Base-by-base conservation (phyloP, 352 stramenopile genomes). In the Pythium sp. region DNA sequence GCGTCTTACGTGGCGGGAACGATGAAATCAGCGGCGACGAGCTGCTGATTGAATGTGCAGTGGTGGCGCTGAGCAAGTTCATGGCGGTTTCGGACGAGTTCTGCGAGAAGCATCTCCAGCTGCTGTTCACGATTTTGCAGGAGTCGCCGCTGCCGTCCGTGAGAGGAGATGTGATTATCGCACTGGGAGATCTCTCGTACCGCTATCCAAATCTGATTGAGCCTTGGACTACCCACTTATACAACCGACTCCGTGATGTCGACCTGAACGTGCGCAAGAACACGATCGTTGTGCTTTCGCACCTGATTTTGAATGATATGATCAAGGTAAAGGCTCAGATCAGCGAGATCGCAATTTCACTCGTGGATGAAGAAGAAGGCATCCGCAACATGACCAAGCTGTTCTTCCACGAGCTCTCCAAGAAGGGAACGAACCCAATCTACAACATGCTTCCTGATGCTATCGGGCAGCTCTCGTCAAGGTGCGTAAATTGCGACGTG, bases 221-320 rank as follows among this genome's bases (percentile, higher is more conserved):
- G 77, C 98, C 97, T 11, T 99, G 97, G 90, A 99, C 97, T n/a
- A 90, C 90, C 3, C 92, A 96, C 62, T 75, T 99, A 54, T 99
- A 99, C 80, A 89, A 92, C 32, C 89, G 91, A 18, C 86, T 99
- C 28, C 93, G 93, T 32, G 96, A 99, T 72, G 76, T 92, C 11
- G 81, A 96, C 63, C 66, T 83, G 22, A 89, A 92, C 62, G 98
- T 99, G 30, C 92, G 97, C 43, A 93, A 97, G 60, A 98, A 99
- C 70, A 97, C 97, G 43, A 91, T 99, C 55, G 98, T 99, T 70
- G 97, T 99, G 36, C 87, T 99, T 3, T 99, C 97, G 32, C 97
- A 99, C 72, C 87, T 99, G 43, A 99, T 99, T 75, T 79, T 99
- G 38, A 99, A 99, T 77, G 97, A 99, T 71, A 99, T 99, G 98